Conservation (phyloP, 345 rosid species). For the Moricandia arvensis region DNA sequence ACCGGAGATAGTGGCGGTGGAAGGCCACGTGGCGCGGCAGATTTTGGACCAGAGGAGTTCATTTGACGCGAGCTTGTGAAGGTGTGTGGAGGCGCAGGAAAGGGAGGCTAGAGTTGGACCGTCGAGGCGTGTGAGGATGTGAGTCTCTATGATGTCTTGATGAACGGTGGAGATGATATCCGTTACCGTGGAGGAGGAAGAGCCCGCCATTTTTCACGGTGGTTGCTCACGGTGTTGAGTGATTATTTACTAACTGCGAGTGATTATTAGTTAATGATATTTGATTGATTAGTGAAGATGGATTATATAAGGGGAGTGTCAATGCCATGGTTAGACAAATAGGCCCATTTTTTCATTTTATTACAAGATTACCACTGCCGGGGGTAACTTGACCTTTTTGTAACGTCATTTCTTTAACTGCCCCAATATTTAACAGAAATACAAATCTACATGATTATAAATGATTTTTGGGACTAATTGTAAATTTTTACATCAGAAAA, state of each 20-base stretch:
- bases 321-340: no score
- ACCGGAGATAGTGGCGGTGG: slow-evolving; percentile 52
- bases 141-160: slow-evolving; percentile 55
- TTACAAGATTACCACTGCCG: no score
- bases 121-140: slow-evolving; percentile 71
- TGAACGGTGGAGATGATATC: slow-evolving; percentile 45
- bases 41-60: slow-evolving; percentile 53
- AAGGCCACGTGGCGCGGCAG: slow-evolving; percentile 73
- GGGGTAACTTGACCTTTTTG: neutral
- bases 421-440: neutral
- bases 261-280: slow-evolving; percentile 16
- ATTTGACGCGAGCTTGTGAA: slow-evolving; percentile 47
- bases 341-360: no score
- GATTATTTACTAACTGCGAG: slow-evolving; percentile 3
- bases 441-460: neutral
- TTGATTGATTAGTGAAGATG: neutral
- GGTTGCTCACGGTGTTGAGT: no score
- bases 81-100: slow-evolving; percentile 53
- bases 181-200: slow-evolving; percentile 1
- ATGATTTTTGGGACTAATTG: neutral
- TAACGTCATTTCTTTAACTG: slow-evolving; percentile 7
- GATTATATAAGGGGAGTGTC: slow-evolving; percentile 1
- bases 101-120: slow-evolving; percentile 61
- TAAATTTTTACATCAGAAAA: neutral
- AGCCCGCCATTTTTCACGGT: neutral